Evolutionary conservation across 306 rosid species (phyloP).

Genomic region (Gastrolobium bilobum): DNA sequence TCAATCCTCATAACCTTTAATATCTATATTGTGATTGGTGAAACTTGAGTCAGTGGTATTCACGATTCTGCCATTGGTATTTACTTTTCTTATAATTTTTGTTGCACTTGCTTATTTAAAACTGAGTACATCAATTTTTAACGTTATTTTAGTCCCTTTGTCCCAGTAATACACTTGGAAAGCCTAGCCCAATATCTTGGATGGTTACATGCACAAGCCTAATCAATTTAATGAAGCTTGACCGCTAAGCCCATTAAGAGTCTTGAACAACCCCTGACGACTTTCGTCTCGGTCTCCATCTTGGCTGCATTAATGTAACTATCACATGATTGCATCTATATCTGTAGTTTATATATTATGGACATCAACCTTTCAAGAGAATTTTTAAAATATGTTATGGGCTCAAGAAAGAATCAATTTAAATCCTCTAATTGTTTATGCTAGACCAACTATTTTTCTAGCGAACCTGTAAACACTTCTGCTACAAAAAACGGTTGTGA

Average conservation of each 20-base stretch:
- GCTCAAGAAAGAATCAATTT: too few species aligned
- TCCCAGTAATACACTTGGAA: slow-evolving; percentile 13
- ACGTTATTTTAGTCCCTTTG: slow-evolving; percentile 3
- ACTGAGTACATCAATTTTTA: not conserved
- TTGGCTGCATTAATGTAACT: slow-evolving; percentile 1
- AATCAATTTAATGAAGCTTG: not conserved
- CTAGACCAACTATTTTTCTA: too few species aligned
- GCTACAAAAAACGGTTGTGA: too few species aligned
- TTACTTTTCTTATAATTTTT: not conserved
- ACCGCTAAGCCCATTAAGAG: not conserved
- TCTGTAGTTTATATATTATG: not conserved
- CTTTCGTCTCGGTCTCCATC: not conserved
- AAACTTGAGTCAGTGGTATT: too few species aligned
- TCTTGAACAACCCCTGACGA: slow-evolving; percentile 2
- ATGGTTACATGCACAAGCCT: not conserved
- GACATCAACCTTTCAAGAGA: slow-evolving; percentile 5
- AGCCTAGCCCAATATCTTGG: not conserved
- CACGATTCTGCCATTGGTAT: too few species aligned
- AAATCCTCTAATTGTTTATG: too few species aligned
- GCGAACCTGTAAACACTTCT: too few species aligned
- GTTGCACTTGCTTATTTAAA: not conserved
- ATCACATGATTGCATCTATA: not conserved
- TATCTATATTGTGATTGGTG: not conserved
- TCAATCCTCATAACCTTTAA: not conserved
- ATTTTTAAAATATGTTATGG: not conserved